Base-by-base conservation (phyloP, 345 rosid genomes). In the Raphanus sativus region DNA sequence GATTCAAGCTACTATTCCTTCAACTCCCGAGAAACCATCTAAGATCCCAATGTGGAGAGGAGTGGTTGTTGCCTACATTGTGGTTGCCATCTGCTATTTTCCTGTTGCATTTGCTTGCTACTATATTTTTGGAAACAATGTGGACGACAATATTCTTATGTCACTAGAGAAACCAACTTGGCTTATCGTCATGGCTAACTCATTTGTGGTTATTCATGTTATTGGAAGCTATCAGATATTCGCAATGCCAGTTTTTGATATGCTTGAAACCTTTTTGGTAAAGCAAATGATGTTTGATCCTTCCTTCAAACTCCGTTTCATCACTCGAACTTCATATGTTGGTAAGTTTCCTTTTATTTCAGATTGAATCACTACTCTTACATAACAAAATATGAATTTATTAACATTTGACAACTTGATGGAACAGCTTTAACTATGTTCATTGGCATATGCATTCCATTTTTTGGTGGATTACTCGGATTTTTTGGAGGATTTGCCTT, bases 401-500 rank as follows among this genome's bases (percentile, higher is more conserved):
- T 76, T 76, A 28, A 62, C 28, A 68, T 21, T 66, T 17, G 24
- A 58, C 12, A 17, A 36, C 3, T 28, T 21, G 16, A 33, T 77
- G 55, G 75, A 28, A 70, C 84, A 91, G 97, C 87, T 50, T 86
- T 93, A 50, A 93, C 98, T 10, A 87, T 89, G 93, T 3, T 91
- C 2, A 62, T 86, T 28, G 97, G 24, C 0, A 86, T 93, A 29
- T 77, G 86, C 65, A 29, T 93, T 67, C 96, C 98, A 8, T 93
- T 93, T 81, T 93, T 93, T 48, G 91, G 94, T 61, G 88, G 90
- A 12, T 79, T 93, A 29, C 89, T 91, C 12, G 92, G 92, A 9
- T 91, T 93, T 82, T 89, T 93, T 2, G 97, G 97, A 84, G 98
- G 98, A 69, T 85, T 91, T 32, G 97, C 93, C 10, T 88, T 93